Evolutionary conservation across 768 basidiomycete genomes (phyloP).

Genomic region (Serendipita vermifera): DNA sequence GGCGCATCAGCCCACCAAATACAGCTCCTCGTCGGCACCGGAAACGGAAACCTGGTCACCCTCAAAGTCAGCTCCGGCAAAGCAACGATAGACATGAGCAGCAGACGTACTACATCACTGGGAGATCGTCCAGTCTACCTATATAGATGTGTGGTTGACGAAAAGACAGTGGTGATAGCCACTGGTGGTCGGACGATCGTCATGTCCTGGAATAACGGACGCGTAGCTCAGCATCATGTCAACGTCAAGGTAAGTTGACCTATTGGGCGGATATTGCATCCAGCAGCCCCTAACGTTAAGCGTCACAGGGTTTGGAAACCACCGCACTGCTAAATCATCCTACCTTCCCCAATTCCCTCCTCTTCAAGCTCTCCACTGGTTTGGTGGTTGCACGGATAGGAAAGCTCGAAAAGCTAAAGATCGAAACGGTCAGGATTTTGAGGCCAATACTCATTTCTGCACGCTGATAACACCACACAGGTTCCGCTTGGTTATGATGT

Average conservation of each 20-base stretch:
- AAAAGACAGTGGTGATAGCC: slow-evolving; percentile 49
- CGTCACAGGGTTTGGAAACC: slow-evolving; percentile 40
- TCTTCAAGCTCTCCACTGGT: slow-evolving; percentile 41
- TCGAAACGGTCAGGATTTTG: slow-evolving; percentile 46
- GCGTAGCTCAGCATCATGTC: slow-evolving; percentile 42
- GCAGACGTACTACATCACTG: slow-evolving; percentile 48
- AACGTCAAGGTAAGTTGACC: slow-evolving; percentile 45
- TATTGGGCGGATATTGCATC: not conserved
- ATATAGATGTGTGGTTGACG: slow-evolving; percentile 27
- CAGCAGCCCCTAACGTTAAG: not conserved
- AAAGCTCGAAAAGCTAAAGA: slow-evolving; percentile 65
- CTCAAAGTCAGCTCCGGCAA: slow-evolving; percentile 34
- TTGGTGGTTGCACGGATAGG: slow-evolving; percentile 54
- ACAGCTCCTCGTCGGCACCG: slow-evolving; percentile 59
- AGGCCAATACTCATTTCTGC: not conserved
- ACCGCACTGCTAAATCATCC: slow-evolving; percentile 38
- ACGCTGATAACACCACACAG: slow-evolving; percentile 28
- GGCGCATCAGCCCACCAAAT: slow-evolving; percentile 28
- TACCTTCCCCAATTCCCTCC: slow-evolving; percentile 39
- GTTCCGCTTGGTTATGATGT: slow-evolving; percentile 57
- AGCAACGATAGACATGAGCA: slow-evolving; percentile 23
- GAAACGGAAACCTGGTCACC: slow-evolving; percentile 56
- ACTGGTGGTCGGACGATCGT: slow-evolving; percentile 57
- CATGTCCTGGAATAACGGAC: slow-evolving; percentile 51
- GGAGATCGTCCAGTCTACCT: slow-evolving; percentile 56